Percentiles rank a stretch among this genome's conserved stretches.
phyloP scores from a whole-genome alignment of 495 filamentous ascomycete genomes.

The Penicillium parvum region DNA sequence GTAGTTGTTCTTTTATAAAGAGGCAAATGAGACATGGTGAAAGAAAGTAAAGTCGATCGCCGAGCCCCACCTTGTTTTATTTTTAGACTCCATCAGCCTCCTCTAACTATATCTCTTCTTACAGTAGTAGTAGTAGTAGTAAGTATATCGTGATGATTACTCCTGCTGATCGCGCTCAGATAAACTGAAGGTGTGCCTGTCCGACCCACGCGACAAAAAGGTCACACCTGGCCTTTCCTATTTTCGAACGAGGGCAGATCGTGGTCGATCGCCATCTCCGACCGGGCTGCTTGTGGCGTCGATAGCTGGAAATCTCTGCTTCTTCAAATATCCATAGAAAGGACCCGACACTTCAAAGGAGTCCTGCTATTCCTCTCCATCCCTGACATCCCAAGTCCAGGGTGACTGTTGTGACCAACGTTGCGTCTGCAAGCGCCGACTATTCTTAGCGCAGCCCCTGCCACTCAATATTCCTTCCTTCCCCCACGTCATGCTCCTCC shows the following conservation, averaged over 20 bases:
- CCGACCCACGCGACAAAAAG: too few species aligned
- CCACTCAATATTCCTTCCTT: constrained; percentile 10
- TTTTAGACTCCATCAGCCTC: too few species aligned
- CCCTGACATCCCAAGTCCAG: too few species aligned
- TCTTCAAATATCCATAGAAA: too few species aligned
- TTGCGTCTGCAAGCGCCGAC: constrained; percentile 14
- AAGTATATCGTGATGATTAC: too few species aligned
- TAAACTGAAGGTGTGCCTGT: too few species aligned
- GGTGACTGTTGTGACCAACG: background rate
- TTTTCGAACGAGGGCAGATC: constrained; percentile 11
- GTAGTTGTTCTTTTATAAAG: too few species aligned
- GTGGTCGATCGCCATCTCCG: constrained; percentile 18
- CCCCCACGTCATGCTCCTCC: constrained; percentile 13
- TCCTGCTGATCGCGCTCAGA: too few species aligned
- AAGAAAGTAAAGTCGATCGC: background rate
- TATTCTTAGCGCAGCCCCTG: constrained; percentile 22
- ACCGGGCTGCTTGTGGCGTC: constrained; percentile 23
- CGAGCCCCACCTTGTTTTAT: background rate
- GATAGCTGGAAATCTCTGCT: constrained; percentile 18
- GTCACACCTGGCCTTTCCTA: constrained; percentile 6
- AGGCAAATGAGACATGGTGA: background rate
- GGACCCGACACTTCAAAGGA: too few species aligned
- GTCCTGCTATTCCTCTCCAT: too few species aligned
- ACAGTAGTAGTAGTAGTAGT: too few species aligned
- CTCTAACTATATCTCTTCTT: too few species aligned